phyloP scores from a whole-genome alignment of 73 alveolate genomes.

The Chromera velia region DNA sequence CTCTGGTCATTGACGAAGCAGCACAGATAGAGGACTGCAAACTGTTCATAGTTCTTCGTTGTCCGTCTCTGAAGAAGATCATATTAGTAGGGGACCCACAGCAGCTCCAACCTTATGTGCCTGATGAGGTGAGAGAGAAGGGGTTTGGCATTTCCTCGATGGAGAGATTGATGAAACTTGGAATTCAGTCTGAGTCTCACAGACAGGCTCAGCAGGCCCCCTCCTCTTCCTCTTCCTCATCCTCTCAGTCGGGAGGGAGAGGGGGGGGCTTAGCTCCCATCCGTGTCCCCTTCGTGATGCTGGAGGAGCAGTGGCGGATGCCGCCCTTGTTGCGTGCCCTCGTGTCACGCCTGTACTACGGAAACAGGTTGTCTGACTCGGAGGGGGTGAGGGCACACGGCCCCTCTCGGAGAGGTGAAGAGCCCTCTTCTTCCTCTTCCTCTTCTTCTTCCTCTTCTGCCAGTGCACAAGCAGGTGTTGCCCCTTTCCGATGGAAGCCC shows the following conservation, averaged over 20 bases:
- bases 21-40: constrained; percentile 11
- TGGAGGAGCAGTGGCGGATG: constrained; percentile 14
- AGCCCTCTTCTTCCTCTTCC: too few species aligned
- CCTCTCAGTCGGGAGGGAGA: too few species aligned
- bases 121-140: constrained; percentile 2
- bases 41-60: neutral
- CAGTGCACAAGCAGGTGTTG: too few species aligned
- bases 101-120: constrained; percentile 10
- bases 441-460: too few species aligned
- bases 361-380: neutral
- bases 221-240: too few species aligned
- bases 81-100: neutral
- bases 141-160: constrained; percentile 3
- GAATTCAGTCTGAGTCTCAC: neutral
- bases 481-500: too few species aligned
- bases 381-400: neutral
- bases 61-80: neutral
- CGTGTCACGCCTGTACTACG: neutral
- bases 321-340: constrained; percentile 3
- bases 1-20: constrained; percentile 8
- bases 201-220: too few species aligned
- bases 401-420: neutral
- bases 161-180: neutral
- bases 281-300: constrained; percentile 3
- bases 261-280: neutral